Evolutionary conservation across 768 basidiomycete species (phyloP).

Genomic region (Rhodotorula taiwanensis): DNA sequence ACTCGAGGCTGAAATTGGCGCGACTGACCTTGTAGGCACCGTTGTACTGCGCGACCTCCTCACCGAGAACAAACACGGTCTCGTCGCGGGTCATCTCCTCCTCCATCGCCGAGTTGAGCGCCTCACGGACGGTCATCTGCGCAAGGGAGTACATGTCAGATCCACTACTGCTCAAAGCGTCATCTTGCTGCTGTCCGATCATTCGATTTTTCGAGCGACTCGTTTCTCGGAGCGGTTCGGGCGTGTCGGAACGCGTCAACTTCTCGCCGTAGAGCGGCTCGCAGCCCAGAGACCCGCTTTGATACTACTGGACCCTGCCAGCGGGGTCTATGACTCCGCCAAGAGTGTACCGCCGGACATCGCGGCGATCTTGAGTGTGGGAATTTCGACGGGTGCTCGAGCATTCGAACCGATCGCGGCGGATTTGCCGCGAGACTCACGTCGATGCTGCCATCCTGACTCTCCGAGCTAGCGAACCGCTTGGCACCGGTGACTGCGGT

Average conservation of each 20-base stretch:
- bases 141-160: no score
- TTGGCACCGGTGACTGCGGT: conserved; percentile 5
- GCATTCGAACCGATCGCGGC: no score
- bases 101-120: conserved; percentile 95
- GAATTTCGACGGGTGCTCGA: no score
- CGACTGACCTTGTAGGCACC: conserved; percentile 79
- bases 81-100: conserved; percentile 98
- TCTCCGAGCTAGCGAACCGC: conserved; percentile 21
- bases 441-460: conserved; percentile 25
- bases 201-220: no score
- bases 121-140: conserved; percentile 98
- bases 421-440: conserved; percentile 2
- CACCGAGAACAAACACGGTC: conserved; percentile 86
- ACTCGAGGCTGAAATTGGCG: background rate
- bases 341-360: background rate
- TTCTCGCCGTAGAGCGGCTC: no score
- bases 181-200: no score
- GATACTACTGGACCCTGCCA: background rate
- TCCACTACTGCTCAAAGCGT: no score
- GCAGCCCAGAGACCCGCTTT: background rate
- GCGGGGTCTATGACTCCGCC: no score
- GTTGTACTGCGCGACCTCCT: conserved; percentile 98
- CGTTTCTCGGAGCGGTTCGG: no score
- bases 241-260: no score
- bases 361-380: background rate